Evolutionary conservation across 805 yeast species (phyloP).

Genomic region (Spathaspora girioi): DNA sequence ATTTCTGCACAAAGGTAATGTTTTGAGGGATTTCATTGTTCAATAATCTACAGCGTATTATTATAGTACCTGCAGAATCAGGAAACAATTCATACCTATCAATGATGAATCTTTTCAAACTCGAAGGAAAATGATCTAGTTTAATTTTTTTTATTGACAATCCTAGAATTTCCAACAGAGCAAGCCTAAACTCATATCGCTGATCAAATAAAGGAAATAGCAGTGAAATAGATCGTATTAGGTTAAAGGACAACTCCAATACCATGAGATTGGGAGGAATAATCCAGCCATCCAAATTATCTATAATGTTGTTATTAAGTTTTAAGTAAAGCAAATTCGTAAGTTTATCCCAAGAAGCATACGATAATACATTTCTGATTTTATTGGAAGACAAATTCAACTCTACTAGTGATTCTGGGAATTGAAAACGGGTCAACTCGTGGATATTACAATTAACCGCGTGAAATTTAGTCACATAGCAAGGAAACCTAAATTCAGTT

Average conservation of each 20-base stretch:
- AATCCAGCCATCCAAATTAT: neutral
- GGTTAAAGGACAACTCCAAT: neutral
- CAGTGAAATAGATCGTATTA: neutral
- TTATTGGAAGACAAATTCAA: too few relatives aligned
- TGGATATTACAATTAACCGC: neutral
- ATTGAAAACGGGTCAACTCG: neutral
- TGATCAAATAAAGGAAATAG: neutral
- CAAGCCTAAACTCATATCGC: neutral
- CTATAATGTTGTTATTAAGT: too few relatives aligned
- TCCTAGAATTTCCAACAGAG: neutral
- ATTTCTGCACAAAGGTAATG: too few relatives aligned
- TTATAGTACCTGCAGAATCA: too few relatives aligned
- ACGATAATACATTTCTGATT: neutral
- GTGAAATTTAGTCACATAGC: too few relatives aligned
- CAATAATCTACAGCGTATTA: too few relatives aligned
- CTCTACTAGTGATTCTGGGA: neutral
- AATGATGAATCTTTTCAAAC: neutral
- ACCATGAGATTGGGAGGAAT: neutral
- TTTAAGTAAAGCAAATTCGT: too few relatives aligned
- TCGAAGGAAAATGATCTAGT: neutral
- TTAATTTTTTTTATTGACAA: too few relatives aligned
- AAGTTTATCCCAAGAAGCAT: neutral
- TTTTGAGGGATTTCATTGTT: too few relatives aligned
- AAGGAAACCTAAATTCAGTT: neutral
- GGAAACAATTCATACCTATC: neutral